These are phyloP conservation scores for Ustilago bromivora DNA, from an alignment of 1,284 basidiomycete species.

Conservation along the genomic window DNA sequence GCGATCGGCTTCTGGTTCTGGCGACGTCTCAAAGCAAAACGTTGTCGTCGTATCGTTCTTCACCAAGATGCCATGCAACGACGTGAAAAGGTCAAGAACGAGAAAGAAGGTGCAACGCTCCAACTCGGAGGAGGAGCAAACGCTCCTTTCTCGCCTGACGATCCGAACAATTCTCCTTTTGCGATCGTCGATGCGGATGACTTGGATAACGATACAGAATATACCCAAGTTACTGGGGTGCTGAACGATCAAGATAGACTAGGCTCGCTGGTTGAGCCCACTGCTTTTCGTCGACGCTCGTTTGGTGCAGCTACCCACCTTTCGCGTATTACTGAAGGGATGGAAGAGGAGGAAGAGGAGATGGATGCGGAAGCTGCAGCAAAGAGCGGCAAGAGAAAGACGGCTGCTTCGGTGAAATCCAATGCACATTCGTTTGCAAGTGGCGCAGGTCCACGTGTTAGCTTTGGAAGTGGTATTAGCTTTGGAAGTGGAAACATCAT, in stretches of 20 bases:
- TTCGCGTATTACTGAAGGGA: conserved; percentile 52
- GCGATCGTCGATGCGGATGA: conserved; percentile 31
- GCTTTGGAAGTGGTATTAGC: conserved; percentile 40
- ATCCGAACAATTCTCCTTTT: conserved; percentile 19
- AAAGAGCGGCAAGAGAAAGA: conserved; percentile 14
- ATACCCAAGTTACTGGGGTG: conserved; percentile 48
- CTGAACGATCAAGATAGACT: conserved; percentile 25
- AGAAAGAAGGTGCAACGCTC: conserved; percentile 43
- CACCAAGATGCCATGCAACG: conserved; percentile 37
- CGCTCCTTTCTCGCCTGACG: background rate
- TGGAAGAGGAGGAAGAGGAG: conserved; percentile 53
- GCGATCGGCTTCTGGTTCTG: conserved; percentile 40
- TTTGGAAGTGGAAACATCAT: conserved; percentile 44
- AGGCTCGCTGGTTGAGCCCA: conserved; percentile 48
- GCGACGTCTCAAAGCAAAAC: conserved; percentile 29
- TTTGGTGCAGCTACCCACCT: conserved; percentile 58
- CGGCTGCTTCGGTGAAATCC: conserved; percentile 15
- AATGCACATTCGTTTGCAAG: conserved; percentile 16
- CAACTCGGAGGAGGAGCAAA: conserved; percentile 28
- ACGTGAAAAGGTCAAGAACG: conserved; percentile 37
- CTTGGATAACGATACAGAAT: conserved; percentile 50
- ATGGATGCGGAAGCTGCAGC: conserved; percentile 2
- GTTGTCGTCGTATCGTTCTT: conserved; percentile 37
- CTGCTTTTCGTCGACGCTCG: conserved; percentile 32
- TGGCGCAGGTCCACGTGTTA: conserved; percentile 40